Conservation (phyloP, 2,329 filamentous ascomycete genomes). For the Capronia coronata region DNA sequence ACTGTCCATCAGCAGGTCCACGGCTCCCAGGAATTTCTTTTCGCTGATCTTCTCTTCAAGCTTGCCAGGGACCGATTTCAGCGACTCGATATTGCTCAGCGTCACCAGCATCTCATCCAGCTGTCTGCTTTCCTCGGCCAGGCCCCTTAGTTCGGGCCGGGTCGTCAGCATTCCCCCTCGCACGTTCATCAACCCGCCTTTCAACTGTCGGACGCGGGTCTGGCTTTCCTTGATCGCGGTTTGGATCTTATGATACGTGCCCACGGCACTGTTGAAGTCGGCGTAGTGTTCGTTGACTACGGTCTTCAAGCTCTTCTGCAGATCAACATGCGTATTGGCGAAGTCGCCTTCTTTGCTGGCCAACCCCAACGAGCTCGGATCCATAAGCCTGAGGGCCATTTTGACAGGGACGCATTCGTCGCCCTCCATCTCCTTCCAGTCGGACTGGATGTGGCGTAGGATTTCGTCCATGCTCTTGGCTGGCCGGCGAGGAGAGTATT, state of each 20-base stretch:
- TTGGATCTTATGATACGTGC: conserved; percentile 98
- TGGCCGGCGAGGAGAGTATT: conserved; percentile 22
- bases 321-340: conserved; percentile 70
- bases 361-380: conserved; percentile 85
- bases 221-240: conserved; percentile 85
- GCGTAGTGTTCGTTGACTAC: conserved; percentile 99
- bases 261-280: conserved; percentile 97
- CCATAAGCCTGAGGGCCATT: conserved; percentile 88
- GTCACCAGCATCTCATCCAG: conserved; percentile 86
- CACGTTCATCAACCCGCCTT: conserved; percentile 72
- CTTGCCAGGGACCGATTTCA: conserved; percentile 83
- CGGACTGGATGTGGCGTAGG: conserved; percentile 60
- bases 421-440: conserved; percentile 89
- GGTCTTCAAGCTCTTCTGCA: conserved; percentile 86
- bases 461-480: conserved; percentile 28
- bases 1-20: conserved; percentile 84
- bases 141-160: conserved; percentile 83
- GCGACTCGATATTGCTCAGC: conserved; percentile 75
- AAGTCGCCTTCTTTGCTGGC: conserved; percentile 85
- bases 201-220: conserved; percentile 71
- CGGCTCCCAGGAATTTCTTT: conserved; percentile 87
- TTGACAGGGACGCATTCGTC: conserved; percentile 88
- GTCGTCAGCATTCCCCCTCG: conserved; percentile 76
- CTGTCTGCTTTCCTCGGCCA: conserved; percentile 78
- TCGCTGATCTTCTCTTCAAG: conserved; percentile 92